Evolutionary conservation across 352 stramenopile species (phyloP).

Genomic region (Globisporangium alternatum): DNA sequence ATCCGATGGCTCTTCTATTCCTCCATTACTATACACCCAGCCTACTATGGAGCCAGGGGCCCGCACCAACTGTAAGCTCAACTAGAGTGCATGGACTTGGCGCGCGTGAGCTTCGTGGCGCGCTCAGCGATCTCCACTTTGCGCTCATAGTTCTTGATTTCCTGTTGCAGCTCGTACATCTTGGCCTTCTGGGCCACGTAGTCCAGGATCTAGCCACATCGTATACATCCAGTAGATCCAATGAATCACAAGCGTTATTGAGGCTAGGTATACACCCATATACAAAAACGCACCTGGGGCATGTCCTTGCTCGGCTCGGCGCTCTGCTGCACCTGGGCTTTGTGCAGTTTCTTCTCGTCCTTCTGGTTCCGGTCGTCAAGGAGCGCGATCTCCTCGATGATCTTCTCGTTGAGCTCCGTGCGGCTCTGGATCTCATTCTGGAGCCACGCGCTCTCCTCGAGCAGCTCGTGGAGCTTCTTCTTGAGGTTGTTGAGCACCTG

Average conservation of each 20-base stretch:
- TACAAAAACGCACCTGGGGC: constrained; percentile 49
- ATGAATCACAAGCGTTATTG: background rate
- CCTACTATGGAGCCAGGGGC: no score
- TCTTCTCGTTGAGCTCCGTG: constrained; percentile 86
- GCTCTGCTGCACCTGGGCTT: constrained; percentile 58
- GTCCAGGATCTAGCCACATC: constrained; percentile 65
- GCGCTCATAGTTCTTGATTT: constrained; percentile 90
- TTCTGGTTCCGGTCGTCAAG: constrained; percentile 76
- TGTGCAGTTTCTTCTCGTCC: constrained; percentile 55
- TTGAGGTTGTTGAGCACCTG: constrained; percentile 91
- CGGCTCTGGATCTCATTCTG: constrained; percentile 77
- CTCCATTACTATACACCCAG: no score
- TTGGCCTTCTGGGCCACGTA: constrained; percentile 90
- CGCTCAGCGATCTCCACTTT: constrained; percentile 93
- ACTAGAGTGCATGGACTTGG: constrained; percentile 15
- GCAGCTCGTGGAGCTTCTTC: constrained; percentile 83
- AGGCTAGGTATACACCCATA: background rate
- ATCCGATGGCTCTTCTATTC: no score
- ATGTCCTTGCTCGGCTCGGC: constrained; percentile 79
- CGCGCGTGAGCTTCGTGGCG: constrained; percentile 53
- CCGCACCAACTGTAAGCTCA: background rate
- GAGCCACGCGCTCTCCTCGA: constrained; percentile 80
- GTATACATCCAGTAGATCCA: background rate
- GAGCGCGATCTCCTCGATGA: constrained; percentile 66
- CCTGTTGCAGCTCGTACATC: constrained; percentile 84